Evolutionary conservation across 1,139 yeast genomes (phyloP).

Genomic region (Taiozyma sp.): DNA sequence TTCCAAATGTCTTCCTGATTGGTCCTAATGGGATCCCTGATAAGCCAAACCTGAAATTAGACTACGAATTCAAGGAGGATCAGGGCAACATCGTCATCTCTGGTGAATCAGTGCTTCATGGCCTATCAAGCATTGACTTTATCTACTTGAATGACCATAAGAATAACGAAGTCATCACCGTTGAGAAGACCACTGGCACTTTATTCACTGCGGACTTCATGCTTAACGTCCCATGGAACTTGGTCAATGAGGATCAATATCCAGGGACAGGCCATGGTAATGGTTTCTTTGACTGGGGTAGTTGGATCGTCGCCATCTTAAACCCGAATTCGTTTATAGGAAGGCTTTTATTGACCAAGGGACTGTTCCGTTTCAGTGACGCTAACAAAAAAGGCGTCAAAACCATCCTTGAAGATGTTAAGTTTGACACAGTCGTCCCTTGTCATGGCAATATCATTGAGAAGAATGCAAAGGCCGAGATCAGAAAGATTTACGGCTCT

Average conservation of each 20-base stretch:
- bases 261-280: constrained; percentile 34
- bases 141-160: constrained; percentile 45
- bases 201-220: constrained; percentile 51
- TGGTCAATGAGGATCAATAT: constrained; percentile 37
- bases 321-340: constrained; percentile 35
- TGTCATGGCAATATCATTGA: constrained; percentile 55
- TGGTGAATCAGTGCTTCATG: constrained; percentile 6
- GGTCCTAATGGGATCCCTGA: constrained; percentile 22
- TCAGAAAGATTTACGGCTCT: neutral
- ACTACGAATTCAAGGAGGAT: constrained; percentile 13
- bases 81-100: constrained; percentile 5
- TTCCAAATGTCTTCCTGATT: constrained; percentile 17
- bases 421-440: constrained; percentile 41
- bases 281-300: constrained; percentile 32
- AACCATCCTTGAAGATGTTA: constrained; percentile 34
- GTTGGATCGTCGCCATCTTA: constrained; percentile 9
- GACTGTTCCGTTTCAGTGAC: constrained; percentile 13
- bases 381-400: constrained; percentile 26
- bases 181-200: constrained; percentile 39
- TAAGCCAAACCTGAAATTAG: constrained; percentile 20
- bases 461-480: constrained; percentile 29
- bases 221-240: constrained; percentile 34
- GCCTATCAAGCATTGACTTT: constrained; percentile 38
- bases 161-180: constrained; percentile 49
- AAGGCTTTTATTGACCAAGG: constrained; percentile 26